Evolutionary conservation across 2,329 filamentous ascomycete species (phyloP).

Genomic region (Phyllosticta ampelicida): DNA sequence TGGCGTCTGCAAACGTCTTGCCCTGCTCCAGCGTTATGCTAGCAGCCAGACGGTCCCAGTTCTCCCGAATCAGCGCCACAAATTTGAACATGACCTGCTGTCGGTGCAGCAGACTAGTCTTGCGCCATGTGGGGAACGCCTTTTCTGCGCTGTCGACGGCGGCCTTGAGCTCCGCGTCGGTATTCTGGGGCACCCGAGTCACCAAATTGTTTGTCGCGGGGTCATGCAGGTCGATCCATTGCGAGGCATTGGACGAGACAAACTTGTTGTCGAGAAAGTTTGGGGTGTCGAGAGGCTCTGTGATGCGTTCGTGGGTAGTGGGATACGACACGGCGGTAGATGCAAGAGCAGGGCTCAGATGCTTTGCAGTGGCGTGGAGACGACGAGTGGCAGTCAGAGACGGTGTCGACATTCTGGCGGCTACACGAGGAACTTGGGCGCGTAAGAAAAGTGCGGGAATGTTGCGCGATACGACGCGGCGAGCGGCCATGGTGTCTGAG

Average conservation of each 20-base stretch:
- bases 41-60: slow-evolving; percentile 75
- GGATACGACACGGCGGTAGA: slow-evolving; percentile 50
- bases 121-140: slow-evolving; percentile 64
- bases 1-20: slow-evolving; percentile 77
- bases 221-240: slow-evolving; percentile 72
- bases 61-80: slow-evolving; percentile 65
- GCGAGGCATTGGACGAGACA: slow-evolving; percentile 52
- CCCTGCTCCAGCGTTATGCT: slow-evolving; percentile 83
- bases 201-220: slow-evolving; percentile 79
- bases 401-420: slow-evolving; percentile 20
- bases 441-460: slow-evolving; percentile 31
- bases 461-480: slow-evolving; percentile 33
- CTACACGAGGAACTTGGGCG: slow-evolving; percentile 24
- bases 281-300: slow-evolving; percentile 57
- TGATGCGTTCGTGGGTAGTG: slow-evolving; percentile 59
- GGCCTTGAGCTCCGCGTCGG: slow-evolving; percentile 62
- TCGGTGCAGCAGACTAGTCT: slow-evolving; percentile 59
- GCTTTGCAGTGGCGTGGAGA: slow-evolving; percentile 46
- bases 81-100: slow-evolving; percentile 88
- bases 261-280: slow-evolving; percentile 80
- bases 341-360: slow-evolving; percentile 38
- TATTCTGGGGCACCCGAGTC: slow-evolving; percentile 73
- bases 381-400: slow-evolving; percentile 33
- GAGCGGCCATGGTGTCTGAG: slow-evolving; percentile 30
- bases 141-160: slow-evolving; percentile 65